Evolutionary conservation across 169 alveolate species (phyloP).

Genomic region (Plasmodium cynomolgi): DNA sequence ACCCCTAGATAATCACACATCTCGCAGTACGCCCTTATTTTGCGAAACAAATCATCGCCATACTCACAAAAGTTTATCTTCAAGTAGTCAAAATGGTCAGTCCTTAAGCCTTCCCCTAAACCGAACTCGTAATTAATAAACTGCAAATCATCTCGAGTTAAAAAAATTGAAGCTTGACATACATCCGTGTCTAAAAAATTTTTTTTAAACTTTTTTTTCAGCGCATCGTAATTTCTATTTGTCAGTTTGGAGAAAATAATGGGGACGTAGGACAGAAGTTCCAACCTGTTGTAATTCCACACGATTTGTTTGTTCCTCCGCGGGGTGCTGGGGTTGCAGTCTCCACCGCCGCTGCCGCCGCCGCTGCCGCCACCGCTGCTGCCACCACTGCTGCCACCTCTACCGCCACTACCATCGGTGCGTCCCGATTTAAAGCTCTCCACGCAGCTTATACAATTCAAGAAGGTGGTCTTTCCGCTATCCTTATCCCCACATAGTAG

Average conservation of each 20-base stretch:
- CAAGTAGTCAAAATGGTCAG: constrained; percentile 17
- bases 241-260: constrained; percentile 51
- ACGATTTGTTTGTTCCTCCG: constrained; percentile 8
- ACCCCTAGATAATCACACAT: neutral
- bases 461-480: constrained; percentile 64
- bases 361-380: neutral
- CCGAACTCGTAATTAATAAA: constrained; percentile 63
- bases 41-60: constrained; percentile 60
- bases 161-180: constrained; percentile 55
- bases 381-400: neutral
- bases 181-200: constrained; percentile 55
- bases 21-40: constrained; percentile 7
- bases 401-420: neutral
- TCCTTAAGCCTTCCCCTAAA: neutral
- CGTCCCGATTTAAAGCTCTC: neutral
- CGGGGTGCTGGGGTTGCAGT: too few relatives aligned
- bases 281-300: constrained; percentile 47
- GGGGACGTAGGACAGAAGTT: constrained; percentile 53
- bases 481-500: constrained; percentile 67
- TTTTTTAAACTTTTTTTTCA: constrained; percentile 31
- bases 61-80: constrained; percentile 60
- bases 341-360: neutral
- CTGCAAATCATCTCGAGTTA: constrained; percentile 52
- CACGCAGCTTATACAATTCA: constrained; percentile 63
- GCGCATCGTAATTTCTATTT: constrained; percentile 53